Percentiles rank a stretch among this genome's conserved stretches.
Evolutionary conservation across 2,329 filamentous ascomycete genomes (phyloP).

Genomic region (Seiridium unicorne): DNA sequence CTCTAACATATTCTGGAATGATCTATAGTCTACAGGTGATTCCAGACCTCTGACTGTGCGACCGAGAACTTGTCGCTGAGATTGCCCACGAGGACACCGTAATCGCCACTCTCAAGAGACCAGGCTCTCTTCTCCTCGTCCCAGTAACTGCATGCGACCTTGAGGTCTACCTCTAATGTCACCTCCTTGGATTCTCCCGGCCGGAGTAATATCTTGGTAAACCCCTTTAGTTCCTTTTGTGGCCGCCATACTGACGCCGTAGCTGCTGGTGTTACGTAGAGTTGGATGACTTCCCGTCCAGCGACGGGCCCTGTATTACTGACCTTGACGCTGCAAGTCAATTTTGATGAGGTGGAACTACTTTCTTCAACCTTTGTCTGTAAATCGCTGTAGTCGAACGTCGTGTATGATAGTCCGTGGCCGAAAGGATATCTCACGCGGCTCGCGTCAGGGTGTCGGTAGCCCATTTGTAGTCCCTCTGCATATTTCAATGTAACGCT

Average conservation of each 20-base stretch:
- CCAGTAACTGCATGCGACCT: constrained; percentile 5
- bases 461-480: constrained; percentile 2
- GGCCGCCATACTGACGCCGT: constrained; percentile 9
- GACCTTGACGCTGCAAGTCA: constrained; percentile 32
- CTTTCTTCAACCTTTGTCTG: constrained; percentile 25
- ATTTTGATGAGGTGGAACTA: constrained; percentile 10
- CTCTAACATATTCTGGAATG: background rate
- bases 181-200: constrained; percentile 1
- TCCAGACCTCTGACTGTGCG: background rate
- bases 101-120: background rate
- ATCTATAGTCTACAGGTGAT: background rate
- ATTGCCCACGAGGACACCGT: background rate
- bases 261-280: constrained; percentile 41
- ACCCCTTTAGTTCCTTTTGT: constrained; percentile 14
- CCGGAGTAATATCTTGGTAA: constrained; percentile 11
- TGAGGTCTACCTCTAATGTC: background rate
- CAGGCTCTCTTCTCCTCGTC: background rate
- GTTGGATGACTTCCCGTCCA: constrained; percentile 51
- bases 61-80: background rate
- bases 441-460: background rate
- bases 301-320: constrained; percentile 48
- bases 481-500: background rate
- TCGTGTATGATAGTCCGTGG: constrained; percentile 45
- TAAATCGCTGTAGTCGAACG: constrained; percentile 50
- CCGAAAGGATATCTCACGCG: constrained; percentile 13